Base-by-base conservation (phyloP, 805 yeast genomes). In the Kodamaea lidongshanica region DNA sequence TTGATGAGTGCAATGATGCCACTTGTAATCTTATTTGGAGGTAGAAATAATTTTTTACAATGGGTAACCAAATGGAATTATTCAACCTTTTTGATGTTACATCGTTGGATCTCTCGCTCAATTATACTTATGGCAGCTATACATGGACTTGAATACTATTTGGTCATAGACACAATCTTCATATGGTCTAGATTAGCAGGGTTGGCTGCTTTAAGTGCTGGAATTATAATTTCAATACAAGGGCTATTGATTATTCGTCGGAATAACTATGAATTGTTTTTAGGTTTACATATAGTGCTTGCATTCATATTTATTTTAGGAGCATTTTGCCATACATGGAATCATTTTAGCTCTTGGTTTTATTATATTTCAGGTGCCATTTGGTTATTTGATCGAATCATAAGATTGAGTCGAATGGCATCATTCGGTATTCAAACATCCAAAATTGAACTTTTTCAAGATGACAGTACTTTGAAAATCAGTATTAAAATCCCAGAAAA, bases 41-140 rank as follows among this genome's bases (percentile, higher is more conserved):
- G 63, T 9, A 42, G 65, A 28, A 58, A 58, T 34, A 58, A 58
- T 34, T 45, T 56, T 27, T 45, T 64, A 16, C 68, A 60, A 40
- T 51, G 56, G 54, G 25, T 61, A 14, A 60, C 67, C 2, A 43
- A 60, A 23, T 58, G 54, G 63, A 61, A 45, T 33, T 63, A 40
- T 33, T 54, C 77, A 0, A 62, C 78, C 13, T 78, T 74, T 46
- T 59, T 75, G 26, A 56, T 70, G 17, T 71, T 67, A 43, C 85
- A 78, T 47, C 64, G 79, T 30, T 77, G 79, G 56, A 39, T 74
- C 6, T 66, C 76, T 1, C 60, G 83, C 38, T 50, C 66, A 8
- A 46, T 61, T 19, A 29, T 64, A 2, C 53, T 65, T 16, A 44
- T 74, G 23, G 45, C 76, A 3, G 46, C 48, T 11, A 37, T 73